These are phyloP conservation scores for Diaporthe aspalathi DNA, from an alignment of 2,329 filamentous ascomycete species.

Conservation along the genomic window DNA sequence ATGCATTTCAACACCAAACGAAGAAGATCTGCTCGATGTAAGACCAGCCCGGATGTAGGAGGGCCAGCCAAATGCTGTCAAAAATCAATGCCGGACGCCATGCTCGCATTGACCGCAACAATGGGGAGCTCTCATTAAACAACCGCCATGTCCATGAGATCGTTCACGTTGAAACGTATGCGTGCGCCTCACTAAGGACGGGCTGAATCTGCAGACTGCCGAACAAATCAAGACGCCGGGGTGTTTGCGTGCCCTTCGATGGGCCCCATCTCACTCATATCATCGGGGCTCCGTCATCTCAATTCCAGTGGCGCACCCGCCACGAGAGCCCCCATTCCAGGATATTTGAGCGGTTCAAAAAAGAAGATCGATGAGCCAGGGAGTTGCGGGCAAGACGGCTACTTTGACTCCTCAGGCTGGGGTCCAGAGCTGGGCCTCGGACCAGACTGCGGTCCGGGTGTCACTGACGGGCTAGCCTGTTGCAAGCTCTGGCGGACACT, in stretches of 20 bases:
- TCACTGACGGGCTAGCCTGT: constrained; percentile 11
- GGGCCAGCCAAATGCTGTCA: not conserved
- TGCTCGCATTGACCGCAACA: not conserved
- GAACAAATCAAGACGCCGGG: no score
- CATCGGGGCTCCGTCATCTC: not conserved
- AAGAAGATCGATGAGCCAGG: not conserved
- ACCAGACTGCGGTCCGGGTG: not conserved
- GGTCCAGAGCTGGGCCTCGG: not conserved
- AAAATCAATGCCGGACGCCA: not conserved
- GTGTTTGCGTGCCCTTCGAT: not conserved
- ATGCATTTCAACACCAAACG: not conserved
- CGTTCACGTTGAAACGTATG: not conserved
- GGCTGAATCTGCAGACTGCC: no score
- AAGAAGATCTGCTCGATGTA: no score
- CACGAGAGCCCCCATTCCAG: not conserved
- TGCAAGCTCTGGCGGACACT: constrained; percentile 47
- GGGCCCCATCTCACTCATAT: not conserved
- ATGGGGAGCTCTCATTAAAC: not conserved
- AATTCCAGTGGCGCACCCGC: not conserved
- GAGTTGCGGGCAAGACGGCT: not conserved
- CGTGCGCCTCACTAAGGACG: not conserved
- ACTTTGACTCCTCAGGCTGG: not conserved
- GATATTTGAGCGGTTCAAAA: no score
- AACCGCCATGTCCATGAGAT: not conserved
- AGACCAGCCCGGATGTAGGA: not conserved